These are phyloP conservation scores for Oryza coarctata DNA, from an alignment of 176 grass and related monocot genomes.

Conservation along the genomic window DNA sequence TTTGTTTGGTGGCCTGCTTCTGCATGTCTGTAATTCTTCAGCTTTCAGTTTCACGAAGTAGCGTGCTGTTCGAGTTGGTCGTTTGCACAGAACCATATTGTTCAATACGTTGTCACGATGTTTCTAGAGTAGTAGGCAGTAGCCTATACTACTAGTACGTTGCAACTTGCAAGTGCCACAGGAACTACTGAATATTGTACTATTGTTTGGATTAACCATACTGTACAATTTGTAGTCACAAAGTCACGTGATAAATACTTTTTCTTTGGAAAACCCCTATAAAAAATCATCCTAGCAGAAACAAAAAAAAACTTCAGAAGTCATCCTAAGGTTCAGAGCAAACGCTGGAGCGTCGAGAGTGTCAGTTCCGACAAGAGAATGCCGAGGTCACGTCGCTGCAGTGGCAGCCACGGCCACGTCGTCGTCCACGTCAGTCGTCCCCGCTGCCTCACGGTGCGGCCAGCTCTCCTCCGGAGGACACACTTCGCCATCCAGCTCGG, in stretches of 20 bases:
- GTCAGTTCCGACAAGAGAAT: not conserved
- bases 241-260: not conserved
- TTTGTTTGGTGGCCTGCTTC: conserved; percentile 10
- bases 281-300: not conserved
- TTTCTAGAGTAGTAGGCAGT: not conserved
- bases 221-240: not conserved
- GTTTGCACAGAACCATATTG: not conserved
- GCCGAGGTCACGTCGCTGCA: conserved; percentile 5
- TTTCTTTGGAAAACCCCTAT: not conserved
- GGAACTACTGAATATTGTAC: not conserved
- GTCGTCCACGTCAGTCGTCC: conserved; percentile 8
- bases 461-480: not conserved
- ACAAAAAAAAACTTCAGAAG: not conserved
- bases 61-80: not conserved
- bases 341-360: not conserved
- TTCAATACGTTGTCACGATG: conserved; percentile 2
- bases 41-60: not conserved
- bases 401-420: conserved; percentile 6
- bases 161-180: not conserved
- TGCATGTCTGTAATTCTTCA: conserved; percentile 2
- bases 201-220: conserved; percentile 3
- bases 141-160: not conserved
- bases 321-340: not conserved
- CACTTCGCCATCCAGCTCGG: conserved; percentile 50
- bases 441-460: not conserved